phyloP scores from a whole-genome alignment of 1,284 basidiomycete species.

The Filobasidium uniguttulatum region DNA sequence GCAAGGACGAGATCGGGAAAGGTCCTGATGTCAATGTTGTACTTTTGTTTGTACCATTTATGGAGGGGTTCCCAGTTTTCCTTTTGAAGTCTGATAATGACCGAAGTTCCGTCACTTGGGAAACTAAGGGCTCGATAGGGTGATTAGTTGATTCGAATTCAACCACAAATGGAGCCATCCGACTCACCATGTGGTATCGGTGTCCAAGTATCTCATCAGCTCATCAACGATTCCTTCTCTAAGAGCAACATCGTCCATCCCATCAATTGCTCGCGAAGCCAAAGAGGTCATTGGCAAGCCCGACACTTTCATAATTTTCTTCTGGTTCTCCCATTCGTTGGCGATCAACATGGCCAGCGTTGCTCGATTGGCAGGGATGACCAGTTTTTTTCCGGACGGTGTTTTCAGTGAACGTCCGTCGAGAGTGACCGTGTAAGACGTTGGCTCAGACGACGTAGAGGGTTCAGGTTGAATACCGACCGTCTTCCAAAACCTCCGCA shows the following conservation, averaged over 20 bases:
- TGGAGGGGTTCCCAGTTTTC: constrained; percentile 81
- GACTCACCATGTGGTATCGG: constrained; percentile 81
- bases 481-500: constrained; percentile 82
- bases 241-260: constrained; percentile 44
- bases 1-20: constrained; percentile 41
- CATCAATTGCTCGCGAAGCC: constrained; percentile 75
- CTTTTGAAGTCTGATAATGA: constrained; percentile 66
- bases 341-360: constrained; percentile 75
- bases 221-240: constrained; percentile 51
- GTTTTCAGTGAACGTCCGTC: constrained; percentile 80
- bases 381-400: constrained; percentile 59
- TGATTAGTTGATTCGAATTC: neutral
- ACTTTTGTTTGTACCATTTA: constrained; percentile 58
- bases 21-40: constrained; percentile 47
- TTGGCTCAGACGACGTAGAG: neutral
- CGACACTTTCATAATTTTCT: constrained; percentile 70
- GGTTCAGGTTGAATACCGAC: constrained; percentile 44
- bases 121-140: constrained; percentile 46
- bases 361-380: constrained; percentile 56
- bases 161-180: too few species aligned
- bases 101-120: constrained; percentile 60
- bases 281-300: constrained; percentile 85
- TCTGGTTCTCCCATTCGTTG: constrained; percentile 92
- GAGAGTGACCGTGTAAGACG: constrained; percentile 51
- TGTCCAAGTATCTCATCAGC: constrained; percentile 76